Evolutionary conservation across 2,329 filamentous ascomycete genomes (phyloP).

Genomic region (Claviceps spartinae): DNA sequence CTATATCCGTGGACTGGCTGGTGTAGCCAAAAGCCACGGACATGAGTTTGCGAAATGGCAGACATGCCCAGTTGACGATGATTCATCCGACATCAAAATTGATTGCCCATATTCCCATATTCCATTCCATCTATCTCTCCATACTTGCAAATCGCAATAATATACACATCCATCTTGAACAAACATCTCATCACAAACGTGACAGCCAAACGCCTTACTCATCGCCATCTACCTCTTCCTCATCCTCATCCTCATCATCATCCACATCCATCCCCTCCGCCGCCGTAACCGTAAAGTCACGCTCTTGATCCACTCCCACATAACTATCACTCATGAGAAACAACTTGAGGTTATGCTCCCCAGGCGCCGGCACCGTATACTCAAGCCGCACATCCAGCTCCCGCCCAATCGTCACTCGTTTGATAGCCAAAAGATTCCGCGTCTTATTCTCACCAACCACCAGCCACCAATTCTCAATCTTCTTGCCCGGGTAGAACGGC

Average conservation of each 20-base stretch:
- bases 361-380: slow-evolving; percentile 73
- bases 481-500: slow-evolving; percentile 82
- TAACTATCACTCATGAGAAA: slow-evolving; percentile 97
- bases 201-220: slow-evolving; percentile 8
- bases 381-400: slow-evolving; percentile 71
- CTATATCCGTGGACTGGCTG: neutral
- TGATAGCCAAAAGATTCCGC: slow-evolving; percentile 81
- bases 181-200: neutral
- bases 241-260: slow-evolving; percentile 52
- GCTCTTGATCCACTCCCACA: slow-evolving; percentile 91
- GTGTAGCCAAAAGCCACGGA: too few relatives aligned
- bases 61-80: too few relatives aligned
- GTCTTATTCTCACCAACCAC: slow-evolving; percentile 87
- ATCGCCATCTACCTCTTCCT: slow-evolving; percentile 52
- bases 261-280: slow-evolving; percentile 94
- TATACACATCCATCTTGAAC: neutral
- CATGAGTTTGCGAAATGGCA: too few relatives aligned
- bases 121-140: neutral
- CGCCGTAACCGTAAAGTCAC: slow-evolving; percentile 70
- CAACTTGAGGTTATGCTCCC: slow-evolving; percentile 76
- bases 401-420: slow-evolving; percentile 75
- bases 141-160: neutral
- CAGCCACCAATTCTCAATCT: slow-evolving; percentile 98
- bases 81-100: neutral
- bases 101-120: neutral